phyloP scores from a whole-genome alignment of 148 eudicot species.

The Arctostaphylos glauca region DNA sequence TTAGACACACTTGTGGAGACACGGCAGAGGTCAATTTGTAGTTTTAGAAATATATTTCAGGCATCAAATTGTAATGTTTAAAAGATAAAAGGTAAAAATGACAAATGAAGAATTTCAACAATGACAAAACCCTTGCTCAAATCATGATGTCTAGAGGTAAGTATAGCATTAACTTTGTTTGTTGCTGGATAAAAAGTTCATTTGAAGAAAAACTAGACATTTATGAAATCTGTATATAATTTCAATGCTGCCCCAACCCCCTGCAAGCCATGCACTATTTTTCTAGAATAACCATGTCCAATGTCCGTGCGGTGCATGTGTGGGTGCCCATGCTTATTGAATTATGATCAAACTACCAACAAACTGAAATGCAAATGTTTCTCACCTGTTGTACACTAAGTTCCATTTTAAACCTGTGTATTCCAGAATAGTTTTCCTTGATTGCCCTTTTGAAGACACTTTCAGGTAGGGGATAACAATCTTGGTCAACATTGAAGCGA shows the following conservation, averaged over 20 bases:
- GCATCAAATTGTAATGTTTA: background rate
- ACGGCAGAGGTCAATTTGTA: background rate
- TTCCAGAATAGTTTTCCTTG: conserved; percentile 57
- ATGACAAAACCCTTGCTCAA: background rate
- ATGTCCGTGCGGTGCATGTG: background rate
- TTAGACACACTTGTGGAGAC: background rate
- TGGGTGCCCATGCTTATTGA: background rate
- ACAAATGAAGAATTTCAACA: background rate
- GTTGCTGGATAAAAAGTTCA: background rate
- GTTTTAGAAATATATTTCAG: background rate
- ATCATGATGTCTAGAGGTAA: background rate
- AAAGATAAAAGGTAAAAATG: background rate
- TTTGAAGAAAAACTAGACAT: background rate
- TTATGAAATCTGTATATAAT: background rate
- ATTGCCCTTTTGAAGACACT: conserved; percentile 65
- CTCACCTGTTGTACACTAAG: conserved; percentile 62
- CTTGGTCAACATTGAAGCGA: conserved; percentile 53
- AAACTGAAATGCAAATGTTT: background rate
- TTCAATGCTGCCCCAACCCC: background rate
- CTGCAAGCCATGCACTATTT: background rate
- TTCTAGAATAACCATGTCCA: background rate
- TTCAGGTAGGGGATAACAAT: conserved; percentile 71
- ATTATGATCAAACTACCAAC: background rate
- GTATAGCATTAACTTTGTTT: background rate
- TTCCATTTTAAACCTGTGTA: conserved; percentile 64